These are phyloP conservation scores for Heritiera littoralis DNA, from an alignment of 345 rosid species.

Conservation along the genomic window DNA sequence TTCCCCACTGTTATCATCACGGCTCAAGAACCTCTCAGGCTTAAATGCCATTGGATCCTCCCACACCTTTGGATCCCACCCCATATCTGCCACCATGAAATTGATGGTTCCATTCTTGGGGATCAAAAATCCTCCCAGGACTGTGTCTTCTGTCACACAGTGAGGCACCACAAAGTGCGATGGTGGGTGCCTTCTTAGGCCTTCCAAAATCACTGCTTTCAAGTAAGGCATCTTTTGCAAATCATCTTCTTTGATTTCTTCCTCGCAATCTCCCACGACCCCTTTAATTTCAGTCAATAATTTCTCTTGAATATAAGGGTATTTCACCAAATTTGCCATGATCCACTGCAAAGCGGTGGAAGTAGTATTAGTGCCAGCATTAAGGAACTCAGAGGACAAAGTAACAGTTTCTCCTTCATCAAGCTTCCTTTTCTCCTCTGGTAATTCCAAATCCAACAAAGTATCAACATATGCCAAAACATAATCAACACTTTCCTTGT, in stretches of 20 bases:
- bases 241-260: slow-evolving; percentile 36
- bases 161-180: slow-evolving; percentile 30
- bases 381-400: slow-evolving; percentile 23
- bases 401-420: slow-evolving; percentile 26
- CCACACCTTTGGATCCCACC: slow-evolving; percentile 40
- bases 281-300: slow-evolving; percentile 28
- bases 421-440: slow-evolving; percentile 31
- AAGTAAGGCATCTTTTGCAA: slow-evolving; percentile 32
- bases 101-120: slow-evolving; percentile 5
- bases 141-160: slow-evolving; percentile 1
- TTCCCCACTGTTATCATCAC: neutral
- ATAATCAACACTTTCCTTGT: slow-evolving; percentile 30
- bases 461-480: slow-evolving; percentile 36
- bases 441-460: slow-evolving; percentile 31
- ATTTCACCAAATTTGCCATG: slow-evolving; percentile 43
- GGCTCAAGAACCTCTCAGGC: slow-evolving; percentile 40
- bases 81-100: slow-evolving; percentile 31
- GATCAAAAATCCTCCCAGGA: slow-evolving; percentile 9
- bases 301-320: slow-evolving; percentile 26
- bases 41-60: slow-evolving; percentile 47
- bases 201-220: slow-evolving; percentile 39
- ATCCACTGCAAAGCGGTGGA: slow-evolving; percentile 43
- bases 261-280: slow-evolving; percentile 20
- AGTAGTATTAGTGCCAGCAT: slow-evolving; percentile 39
- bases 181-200: slow-evolving; percentile 36